Percentiles rank a stretch among this genome's conserved stretches.
Evolutionary conservation across 2,329 filamentous ascomycete genomes (phyloP).

Genomic region (Rutstroemia sydowiana): DNA sequence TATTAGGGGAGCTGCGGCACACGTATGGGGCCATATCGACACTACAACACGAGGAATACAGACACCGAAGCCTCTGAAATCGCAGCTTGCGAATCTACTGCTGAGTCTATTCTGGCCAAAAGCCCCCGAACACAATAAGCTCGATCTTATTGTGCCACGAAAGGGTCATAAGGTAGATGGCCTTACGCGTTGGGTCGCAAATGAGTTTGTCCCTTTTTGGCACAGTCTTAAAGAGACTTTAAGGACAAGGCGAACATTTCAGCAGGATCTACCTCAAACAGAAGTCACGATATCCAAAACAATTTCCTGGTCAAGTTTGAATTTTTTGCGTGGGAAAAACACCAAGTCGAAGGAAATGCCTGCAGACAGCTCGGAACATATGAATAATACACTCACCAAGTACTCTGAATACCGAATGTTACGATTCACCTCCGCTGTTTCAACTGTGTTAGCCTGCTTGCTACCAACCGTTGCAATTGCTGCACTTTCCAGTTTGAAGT

Average conservation of each 20-base stretch:
- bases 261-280: too few relatives aligned
- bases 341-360: too few relatives aligned
- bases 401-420: constrained; percentile 9
- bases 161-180: constrained; percentile 9
- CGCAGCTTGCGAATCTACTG: constrained; percentile 5
- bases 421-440: constrained; percentile 12
- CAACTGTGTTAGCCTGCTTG: constrained; percentile 18
- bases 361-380: too few relatives aligned
- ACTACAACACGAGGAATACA: background rate
- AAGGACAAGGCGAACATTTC: too few relatives aligned
- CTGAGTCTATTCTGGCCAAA: background rate
- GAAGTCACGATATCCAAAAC: too few relatives aligned
- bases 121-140: background rate
- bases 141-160: constrained; percentile 14
- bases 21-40: constrained; percentile 3
- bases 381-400: constrained; percentile 6
- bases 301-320: too few relatives aligned
- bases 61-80: background rate
- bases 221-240: background rate
- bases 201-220: constrained; percentile 14
- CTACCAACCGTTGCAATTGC: constrained; percentile 17
- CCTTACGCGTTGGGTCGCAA: constrained; percentile 15
- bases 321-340: too few relatives aligned
- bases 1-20: constrained; percentile 3
- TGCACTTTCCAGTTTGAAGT: constrained; percentile 14